Base-by-base conservation (phyloP, 2,329 filamentous ascomycete genomes). In the Pseudogymnoascus sp. region DNA sequence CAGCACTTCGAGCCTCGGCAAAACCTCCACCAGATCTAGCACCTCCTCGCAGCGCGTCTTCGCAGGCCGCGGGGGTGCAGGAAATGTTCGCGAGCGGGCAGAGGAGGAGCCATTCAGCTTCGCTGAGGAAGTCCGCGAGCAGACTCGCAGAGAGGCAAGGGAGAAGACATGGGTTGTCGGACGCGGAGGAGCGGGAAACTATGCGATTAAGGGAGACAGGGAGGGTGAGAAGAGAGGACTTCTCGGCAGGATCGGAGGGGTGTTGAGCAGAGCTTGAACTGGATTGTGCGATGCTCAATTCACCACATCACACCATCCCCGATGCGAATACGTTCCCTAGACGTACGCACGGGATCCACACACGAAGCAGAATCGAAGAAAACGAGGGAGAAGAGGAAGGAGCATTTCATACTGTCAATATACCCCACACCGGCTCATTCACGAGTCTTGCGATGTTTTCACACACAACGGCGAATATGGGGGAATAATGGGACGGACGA, bases 121-220 rank as follows among this genome's bases (percentile, higher is more conserved):
- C 63, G 71, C 73, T 40, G 72, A 73, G 34, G 72, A 73, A 47
- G 67, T 74, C 11, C 68, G 68, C 8, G 67, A 69, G 8, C 69
- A 72, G 63, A 63, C 62, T 18, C 71, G 70, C 23, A 68, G 71
- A 21, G 71, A 73, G 36, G 60, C 65, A 51, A 70, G 66, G 66
- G 66, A 68, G 61, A 69, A 66, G 61, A 60, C 67, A 5, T 73
- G 64, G 63, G 70, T 72, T 60, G 68, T 73, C 3, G 72, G 72
- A 4, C 66, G 71, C 11, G 72, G 72, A 10, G 72, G 72, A 23
- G 72, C 71, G 3, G 71, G 71, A 4, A 74, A 74, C 66, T 69
- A 64, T 29, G 65, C 67, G 11, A 57, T 47, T 14, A 36, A 29
- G 45, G 45, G 14, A 1, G 45, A 54, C 23, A 54, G 23, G 14